Conservation (phyloP, 495 filamentous ascomycete genomes). For the Lasiosphaeris hirsuta region DNA sequence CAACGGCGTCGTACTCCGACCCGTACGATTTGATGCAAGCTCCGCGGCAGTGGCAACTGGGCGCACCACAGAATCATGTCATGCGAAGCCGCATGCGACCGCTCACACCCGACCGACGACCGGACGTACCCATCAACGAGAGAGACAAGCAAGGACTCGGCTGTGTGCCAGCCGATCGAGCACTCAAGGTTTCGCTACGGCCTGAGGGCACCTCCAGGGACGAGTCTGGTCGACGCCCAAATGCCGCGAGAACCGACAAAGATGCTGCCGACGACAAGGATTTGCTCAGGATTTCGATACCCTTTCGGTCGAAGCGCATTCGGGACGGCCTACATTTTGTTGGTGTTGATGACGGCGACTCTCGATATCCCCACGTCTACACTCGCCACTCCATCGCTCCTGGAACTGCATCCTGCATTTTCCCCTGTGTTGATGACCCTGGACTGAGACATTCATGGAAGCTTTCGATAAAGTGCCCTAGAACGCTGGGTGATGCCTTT, state of each 20-base stretch:
- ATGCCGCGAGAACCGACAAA: conserved; percentile 29
- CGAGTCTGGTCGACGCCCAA: conserved; percentile 34
- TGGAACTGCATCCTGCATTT: conserved; percentile 78
- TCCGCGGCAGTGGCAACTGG: conserved; percentile 50
- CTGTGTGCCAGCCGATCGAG: conserved; percentile 42
- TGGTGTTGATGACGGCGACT: conserved; percentile 71
- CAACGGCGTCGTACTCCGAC: conserved; percentile 63
- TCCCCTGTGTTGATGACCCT: conserved; percentile 87
- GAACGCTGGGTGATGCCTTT: conserved; percentile 82
- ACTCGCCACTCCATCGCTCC: conserved; percentile 75
- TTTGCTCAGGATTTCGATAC: conserved; percentile 54
- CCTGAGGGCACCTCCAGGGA: conserved; percentile 31
- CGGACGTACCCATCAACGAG: conserved; percentile 39
- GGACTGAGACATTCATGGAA: conserved; percentile 80
- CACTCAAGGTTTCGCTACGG: conserved; percentile 39
- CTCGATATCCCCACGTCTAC: conserved; percentile 85
- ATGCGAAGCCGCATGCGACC: conserved; percentile 62
- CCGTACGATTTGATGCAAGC: conserved; percentile 66
- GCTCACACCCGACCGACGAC: conserved; percentile 52
- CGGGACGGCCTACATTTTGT: conserved; percentile 90
- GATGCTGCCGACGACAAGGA: conserved; percentile 24
- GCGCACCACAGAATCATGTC: conserved; percentile 75
- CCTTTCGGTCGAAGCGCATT: conserved; percentile 69
- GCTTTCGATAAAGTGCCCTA: conserved; percentile 77
- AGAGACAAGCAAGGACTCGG: conserved; percentile 33